Evolutionary conservation across 2,329 filamentous ascomycete genomes (phyloP).

Genomic region (Acrocalymma vagum): DNA sequence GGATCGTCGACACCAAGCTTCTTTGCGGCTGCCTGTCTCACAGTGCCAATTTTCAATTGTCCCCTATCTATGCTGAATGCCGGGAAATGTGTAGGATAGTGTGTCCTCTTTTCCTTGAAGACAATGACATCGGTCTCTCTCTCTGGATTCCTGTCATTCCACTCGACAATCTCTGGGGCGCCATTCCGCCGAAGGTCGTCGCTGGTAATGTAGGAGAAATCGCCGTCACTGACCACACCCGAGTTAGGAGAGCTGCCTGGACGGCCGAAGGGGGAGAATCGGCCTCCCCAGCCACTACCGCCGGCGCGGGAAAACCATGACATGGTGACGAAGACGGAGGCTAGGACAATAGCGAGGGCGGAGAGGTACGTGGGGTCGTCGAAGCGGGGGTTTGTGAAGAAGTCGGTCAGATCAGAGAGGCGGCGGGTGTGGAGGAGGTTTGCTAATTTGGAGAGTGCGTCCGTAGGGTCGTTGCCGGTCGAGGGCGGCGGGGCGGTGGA

Average conservation of each 20-base stretch:
- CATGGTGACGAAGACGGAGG: constrained; percentile 53
- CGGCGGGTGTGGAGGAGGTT: constrained; percentile 27
- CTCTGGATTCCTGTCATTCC: constrained; percentile 49
- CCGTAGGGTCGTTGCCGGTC: constrained; percentile 20
- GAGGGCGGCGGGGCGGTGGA: constrained; percentile 23
- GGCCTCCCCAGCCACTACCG: constrained; percentile 49
- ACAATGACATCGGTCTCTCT: constrained; percentile 75
- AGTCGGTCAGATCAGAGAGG: constrained; percentile 29
- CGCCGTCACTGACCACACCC: constrained; percentile 74
- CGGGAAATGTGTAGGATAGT: constrained; percentile 76
- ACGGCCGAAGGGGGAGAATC: constrained; percentile 60
- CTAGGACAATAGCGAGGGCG: constrained; percentile 44
- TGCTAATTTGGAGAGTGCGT: constrained; percentile 27
- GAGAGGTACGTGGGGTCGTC: constrained; percentile 43
- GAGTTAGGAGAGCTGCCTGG: constrained; percentile 44
- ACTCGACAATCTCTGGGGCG: constrained; percentile 47
- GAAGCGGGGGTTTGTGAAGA: constrained; percentile 39
- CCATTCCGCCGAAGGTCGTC: constrained; percentile 67
- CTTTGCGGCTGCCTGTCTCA: constrained; percentile 72
- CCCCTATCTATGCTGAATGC: constrained; percentile 79
- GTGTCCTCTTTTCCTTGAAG: constrained; percentile 72
- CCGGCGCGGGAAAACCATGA: constrained; percentile 58
- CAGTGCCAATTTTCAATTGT: constrained; percentile 71
- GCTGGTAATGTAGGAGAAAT: constrained; percentile 85
- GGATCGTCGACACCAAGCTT: constrained; percentile 69